Conservation (phyloP, 805 yeast genomes). For the Starmera dryadoides region DNA sequence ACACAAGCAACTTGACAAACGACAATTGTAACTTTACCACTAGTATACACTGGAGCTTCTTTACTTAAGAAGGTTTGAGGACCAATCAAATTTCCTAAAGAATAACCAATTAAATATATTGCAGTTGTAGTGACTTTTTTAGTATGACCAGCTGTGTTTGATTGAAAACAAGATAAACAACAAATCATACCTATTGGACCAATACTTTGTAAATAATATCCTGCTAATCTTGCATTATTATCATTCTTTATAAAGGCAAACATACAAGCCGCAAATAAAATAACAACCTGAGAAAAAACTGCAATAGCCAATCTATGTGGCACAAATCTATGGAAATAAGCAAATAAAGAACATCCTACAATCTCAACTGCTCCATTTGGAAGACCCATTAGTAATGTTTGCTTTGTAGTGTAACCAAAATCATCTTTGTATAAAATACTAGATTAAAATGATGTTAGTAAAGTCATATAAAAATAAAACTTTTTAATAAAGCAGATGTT, state of each 20-base stretch:
- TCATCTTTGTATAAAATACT: slow-evolving; percentile 30
- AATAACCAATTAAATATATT: slow-evolving; percentile 51
- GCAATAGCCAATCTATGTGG: slow-evolving; percentile 22
- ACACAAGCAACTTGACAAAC: slow-evolving; percentile 38
- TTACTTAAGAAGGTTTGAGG: slow-evolving; percentile 55
- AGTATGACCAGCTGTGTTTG: slow-evolving; percentile 63
- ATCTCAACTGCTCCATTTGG: slow-evolving; percentile 22
- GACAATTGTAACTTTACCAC: slow-evolving; percentile 47
- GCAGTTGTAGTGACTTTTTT: slow-evolving; percentile 56
- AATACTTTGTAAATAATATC: slow-evolving; percentile 3
- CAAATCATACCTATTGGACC: slow-evolving; percentile 26
- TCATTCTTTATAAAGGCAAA: slow-evolving; percentile 20
- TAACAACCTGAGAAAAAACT: slow-evolving; percentile 17
- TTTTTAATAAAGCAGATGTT: too few relatives aligned
- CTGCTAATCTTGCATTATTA: slow-evolving; percentile 6
- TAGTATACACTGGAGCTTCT: slow-evolving; percentile 50
- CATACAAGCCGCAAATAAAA: slow-evolving; percentile 21
- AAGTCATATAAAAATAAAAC: too few relatives aligned
- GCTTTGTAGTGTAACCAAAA: slow-evolving; percentile 30
- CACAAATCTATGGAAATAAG: slow-evolving; percentile 3
- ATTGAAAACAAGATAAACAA: slow-evolving; percentile 24
- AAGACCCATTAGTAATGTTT: slow-evolving; percentile 27
- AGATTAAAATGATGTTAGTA: too few relatives aligned
- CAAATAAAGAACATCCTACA: slow-evolving; percentile 16
- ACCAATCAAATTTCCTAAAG: slow-evolving; percentile 60